These are phyloP conservation scores for Chaetothyriales sp. DNA, from an alignment of 2,329 filamentous ascomycete species.

Conservation along the genomic window DNA sequence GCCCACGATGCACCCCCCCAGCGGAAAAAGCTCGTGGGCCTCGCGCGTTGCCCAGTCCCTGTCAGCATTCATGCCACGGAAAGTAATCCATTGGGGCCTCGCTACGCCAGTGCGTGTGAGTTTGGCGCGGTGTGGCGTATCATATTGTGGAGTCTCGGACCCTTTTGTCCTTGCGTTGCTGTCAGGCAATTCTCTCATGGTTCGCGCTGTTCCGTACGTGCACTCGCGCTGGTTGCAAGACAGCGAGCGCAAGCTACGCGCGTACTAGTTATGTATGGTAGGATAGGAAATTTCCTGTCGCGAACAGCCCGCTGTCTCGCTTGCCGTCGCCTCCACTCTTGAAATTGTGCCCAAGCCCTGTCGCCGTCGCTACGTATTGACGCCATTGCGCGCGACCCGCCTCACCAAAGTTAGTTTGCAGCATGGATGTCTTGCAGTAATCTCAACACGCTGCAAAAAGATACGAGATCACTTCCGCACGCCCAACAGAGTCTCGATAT, in stretches of 20 bases:
- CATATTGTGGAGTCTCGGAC: too few species aligned
- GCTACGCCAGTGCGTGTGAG: too few species aligned
- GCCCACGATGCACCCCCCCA: not conserved
- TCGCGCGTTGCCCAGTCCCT: not conserved
- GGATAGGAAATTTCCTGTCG: too few species aligned
- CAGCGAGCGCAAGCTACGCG: not conserved
- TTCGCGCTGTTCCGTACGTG: too few species aligned
- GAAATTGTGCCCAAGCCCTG: not conserved
- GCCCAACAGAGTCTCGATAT: constrained; percentile 20
- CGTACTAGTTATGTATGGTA: too few species aligned
- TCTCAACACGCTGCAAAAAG: not conserved
- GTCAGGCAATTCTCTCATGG: too few species aligned
- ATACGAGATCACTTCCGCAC: constrained; percentile 1
- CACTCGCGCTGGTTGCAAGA: not conserved
- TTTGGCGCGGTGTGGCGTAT: too few species aligned
- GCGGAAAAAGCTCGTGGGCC: not conserved
- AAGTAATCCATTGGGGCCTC: too few species aligned
- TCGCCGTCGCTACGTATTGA: not conserved
- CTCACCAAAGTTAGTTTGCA: not conserved
- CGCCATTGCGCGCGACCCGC: not conserved
- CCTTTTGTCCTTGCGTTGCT: too few species aligned
- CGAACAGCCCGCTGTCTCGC: too few species aligned
- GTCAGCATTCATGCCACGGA: not conserved
- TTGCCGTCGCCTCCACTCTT: not conserved
- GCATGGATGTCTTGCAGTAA: not conserved